Evolutionary conservation across 352 stramenopile species (phyloP).

Genomic region (Globisporangium cylindrosporum): DNA sequence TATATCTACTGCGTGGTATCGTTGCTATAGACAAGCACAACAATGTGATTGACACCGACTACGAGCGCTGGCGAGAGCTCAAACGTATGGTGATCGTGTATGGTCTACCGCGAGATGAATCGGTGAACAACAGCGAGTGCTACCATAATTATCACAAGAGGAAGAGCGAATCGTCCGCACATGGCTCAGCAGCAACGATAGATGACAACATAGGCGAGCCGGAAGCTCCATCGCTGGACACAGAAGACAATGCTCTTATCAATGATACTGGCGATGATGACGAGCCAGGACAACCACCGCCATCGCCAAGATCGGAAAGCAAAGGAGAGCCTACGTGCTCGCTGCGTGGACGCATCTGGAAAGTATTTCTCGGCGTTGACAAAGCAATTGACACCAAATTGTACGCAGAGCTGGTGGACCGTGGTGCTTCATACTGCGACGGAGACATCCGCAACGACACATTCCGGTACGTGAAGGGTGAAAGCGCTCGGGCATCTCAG

Average conservation of each 20-base stretch:
- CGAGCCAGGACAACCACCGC: neutral
- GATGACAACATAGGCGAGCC: slow-evolving; percentile 8
- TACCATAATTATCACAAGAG: neutral
- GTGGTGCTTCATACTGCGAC: slow-evolving; percentile 80
- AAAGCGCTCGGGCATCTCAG: neutral
- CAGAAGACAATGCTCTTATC: neutral
- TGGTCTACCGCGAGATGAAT: slow-evolving; percentile 58
- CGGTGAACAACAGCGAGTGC: neutral
- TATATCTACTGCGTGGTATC: neutral
- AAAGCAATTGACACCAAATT: slow-evolving; percentile 47
- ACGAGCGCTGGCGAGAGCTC: slow-evolving; percentile 78
- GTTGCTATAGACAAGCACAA: slow-evolving; percentile 30
- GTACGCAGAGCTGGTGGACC: slow-evolving; percentile 68
- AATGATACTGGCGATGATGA: neutral
- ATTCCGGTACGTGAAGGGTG: slow-evolving; percentile 40
- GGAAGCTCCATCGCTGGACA: neutral
- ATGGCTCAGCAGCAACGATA: neutral
- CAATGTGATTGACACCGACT: slow-evolving; percentile 47
- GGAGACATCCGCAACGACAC: slow-evolving; percentile 91
- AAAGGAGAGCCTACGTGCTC: slow-evolving; percentile 35
- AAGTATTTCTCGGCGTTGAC: slow-evolving; percentile 82
- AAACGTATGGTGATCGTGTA: slow-evolving; percentile 82
- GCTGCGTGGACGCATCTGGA: slow-evolving; percentile 86
- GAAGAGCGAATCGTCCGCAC: neutral
- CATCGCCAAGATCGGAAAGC: neutral